phyloP scores from a whole-genome alignment of 2,329 filamentous ascomycete species.

The Cladorrhinum sp. region DNA sequence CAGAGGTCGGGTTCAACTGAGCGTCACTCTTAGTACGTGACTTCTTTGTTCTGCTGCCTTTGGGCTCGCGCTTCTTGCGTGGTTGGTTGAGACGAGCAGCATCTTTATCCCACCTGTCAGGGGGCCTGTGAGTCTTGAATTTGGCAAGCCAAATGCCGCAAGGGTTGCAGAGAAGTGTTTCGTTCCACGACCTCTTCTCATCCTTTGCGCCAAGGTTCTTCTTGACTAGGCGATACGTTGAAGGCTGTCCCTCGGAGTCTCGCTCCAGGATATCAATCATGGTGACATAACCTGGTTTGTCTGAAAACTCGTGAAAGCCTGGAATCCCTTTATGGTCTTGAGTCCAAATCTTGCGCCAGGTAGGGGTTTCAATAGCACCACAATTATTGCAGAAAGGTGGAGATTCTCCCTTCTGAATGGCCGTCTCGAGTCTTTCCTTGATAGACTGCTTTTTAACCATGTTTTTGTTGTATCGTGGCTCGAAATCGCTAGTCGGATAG shows the following conservation, averaged over 20 bases:
- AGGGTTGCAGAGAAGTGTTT: conserved; percentile 80
- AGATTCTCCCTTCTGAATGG: conserved; percentile 75
- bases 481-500: conserved; percentile 44
- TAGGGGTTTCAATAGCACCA: conserved; percentile 91
- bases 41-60: conserved; percentile 46
- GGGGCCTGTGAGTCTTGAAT: conserved; percentile 77
- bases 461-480: conserved; percentile 59
- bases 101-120: conserved; percentile 75
- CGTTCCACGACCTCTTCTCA: conserved; percentile 65
- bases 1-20: conserved; percentile 48
- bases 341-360: conserved; percentile 92
- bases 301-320: conserved; percentile 65
- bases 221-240: conserved; percentile 71
- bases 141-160: conserved; percentile 96
- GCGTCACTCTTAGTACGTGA: conserved; percentile 47
- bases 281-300: conserved; percentile 69
- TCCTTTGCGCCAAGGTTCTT: conserved; percentile 63
- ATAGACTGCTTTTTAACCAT: conserved; percentile 60
- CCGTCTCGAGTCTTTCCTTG: conserved; percentile 56
- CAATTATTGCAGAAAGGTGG: conserved; percentile 91
- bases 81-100: conserved; percentile 51
- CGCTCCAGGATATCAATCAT: conserved; percentile 67
- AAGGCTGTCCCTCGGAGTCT: conserved; percentile 60
- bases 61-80: conserved; percentile 43
- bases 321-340: conserved; percentile 70